These are phyloP conservation scores for Vitis hybrid DNA, from an alignment of 177 flowering plant genomes.

Conservation along the genomic window DNA sequence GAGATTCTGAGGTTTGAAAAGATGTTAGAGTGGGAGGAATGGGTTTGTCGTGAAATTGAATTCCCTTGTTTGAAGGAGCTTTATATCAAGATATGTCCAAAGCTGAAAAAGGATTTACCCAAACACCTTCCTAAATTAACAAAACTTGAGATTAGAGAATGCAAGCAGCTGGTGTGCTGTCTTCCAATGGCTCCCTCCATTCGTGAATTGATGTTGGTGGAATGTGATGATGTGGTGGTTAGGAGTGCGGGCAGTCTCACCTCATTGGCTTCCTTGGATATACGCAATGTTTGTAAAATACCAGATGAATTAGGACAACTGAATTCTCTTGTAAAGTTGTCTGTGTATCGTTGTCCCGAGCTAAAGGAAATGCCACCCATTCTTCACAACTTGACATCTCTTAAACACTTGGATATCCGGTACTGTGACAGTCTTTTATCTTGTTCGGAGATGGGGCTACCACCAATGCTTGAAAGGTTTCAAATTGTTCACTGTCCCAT, in stretches of 20 bases:
- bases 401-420: too few relatives aligned
- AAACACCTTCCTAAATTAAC: conserved; percentile 5
- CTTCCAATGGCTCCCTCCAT: not conserved
- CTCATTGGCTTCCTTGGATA: not conserved
- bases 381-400: too few relatives aligned
- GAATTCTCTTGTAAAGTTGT: too few relatives aligned
- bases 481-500: rapidly evolving
- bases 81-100: conserved; percentile 7
- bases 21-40: conserved; percentile 18
- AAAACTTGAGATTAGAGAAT: not conserved
- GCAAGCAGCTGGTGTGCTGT: not conserved
- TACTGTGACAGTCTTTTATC: rapidly evolving
- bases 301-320: too few relatives aligned
- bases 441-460: not conserved
- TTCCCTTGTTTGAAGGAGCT: conserved; percentile 12
- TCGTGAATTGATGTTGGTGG: not conserved
- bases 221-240: not conserved
- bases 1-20: not conserved
- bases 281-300: too few relatives aligned
- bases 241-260: not conserved
- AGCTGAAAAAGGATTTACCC: conserved; percentile 10
- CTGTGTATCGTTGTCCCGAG: too few relatives aligned
- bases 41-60: not conserved
- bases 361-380: too few relatives aligned
- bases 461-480: not conserved